These are phyloP conservation scores for Blastomyces parvus DNA, from an alignment of 2,329 filamentous ascomycete species.

Conservation along the genomic window DNA sequence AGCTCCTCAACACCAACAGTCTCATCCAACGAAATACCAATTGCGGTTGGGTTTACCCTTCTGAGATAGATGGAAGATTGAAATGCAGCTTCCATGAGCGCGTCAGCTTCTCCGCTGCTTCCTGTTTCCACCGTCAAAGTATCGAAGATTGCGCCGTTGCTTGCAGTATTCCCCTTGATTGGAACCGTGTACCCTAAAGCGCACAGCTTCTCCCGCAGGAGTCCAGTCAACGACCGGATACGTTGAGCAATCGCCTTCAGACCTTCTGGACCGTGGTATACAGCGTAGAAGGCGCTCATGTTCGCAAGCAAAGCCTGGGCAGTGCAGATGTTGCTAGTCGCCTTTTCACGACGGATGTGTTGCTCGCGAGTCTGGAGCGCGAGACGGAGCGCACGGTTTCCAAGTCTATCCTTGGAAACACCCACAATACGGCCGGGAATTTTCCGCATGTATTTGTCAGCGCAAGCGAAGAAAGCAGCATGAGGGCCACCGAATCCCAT, in stretches of 20 bases:
- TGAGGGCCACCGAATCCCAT: conserved; percentile 92
- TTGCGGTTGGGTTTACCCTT: conserved; percentile 47
- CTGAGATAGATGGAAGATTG: conserved; percentile 53
- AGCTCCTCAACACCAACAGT: conserved; percentile 51
- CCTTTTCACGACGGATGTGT: conserved; percentile 92
- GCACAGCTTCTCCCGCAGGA: conserved; percentile 56
- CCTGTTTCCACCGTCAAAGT: conserved; percentile 61
- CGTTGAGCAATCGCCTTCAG: conserved; percentile 74
- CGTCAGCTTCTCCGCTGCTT: conserved; percentile 41
- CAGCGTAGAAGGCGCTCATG: conserved; percentile 88
- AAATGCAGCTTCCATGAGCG: conserved; percentile 45
- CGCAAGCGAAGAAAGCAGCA: conserved; percentile 88
- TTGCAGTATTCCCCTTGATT: conserved; percentile 46
- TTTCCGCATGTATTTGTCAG: conserved; percentile 86
- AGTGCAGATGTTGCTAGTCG: conserved; percentile 95
- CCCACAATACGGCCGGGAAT: conserved; percentile 86
- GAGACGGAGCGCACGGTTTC: conserved; percentile 69
- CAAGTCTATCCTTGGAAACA: conserved; percentile 80
- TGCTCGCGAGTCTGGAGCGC: conserved; percentile 90
- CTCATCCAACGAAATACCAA: conserved; percentile 74
- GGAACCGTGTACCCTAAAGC: conserved; percentile 55
- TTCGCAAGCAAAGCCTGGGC: conserved; percentile 89
- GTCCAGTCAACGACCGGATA: conserved; percentile 60
- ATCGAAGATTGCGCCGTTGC: conserved; percentile 61
- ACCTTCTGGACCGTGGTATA: conserved; percentile 83